Evolutionary conservation across 2,329 filamentous ascomycete genomes (phyloP).

Genomic region (Teratosphaeria zuluensis): DNA sequence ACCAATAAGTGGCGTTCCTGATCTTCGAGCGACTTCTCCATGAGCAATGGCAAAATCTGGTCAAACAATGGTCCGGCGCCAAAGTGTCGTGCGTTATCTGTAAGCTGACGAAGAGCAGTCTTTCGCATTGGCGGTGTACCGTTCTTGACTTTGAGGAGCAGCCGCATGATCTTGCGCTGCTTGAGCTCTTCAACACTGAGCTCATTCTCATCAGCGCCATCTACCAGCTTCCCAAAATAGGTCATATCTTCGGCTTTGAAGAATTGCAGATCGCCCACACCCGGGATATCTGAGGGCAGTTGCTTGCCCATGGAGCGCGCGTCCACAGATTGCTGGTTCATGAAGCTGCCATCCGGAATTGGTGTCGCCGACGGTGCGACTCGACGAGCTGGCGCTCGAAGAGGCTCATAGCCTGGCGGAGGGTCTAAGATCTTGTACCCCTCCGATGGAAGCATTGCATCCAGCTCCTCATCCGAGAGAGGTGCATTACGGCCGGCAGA

Average conservation of each 20-base stretch:
- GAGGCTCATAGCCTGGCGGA: conserved; percentile 82
- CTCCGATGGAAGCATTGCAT: conserved; percentile 76
- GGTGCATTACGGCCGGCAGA: conserved; percentile 62
- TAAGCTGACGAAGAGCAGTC: conserved; percentile 91
- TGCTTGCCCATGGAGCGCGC: conserved; percentile 76
- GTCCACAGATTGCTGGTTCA: conserved; percentile 93
- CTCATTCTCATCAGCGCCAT: conserved; percentile 82
- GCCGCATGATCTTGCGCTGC: conserved; percentile 95
- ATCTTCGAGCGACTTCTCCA: conserved; percentile 97
- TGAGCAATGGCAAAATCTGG: conserved; percentile 89
- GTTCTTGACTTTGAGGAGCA: conserved; percentile 97
- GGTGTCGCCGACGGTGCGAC: conserved; percentile 63
- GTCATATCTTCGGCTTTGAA: conserved; percentile 99
- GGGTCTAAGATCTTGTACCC: conserved; percentile 89
- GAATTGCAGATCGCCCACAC: conserved; percentile 91
- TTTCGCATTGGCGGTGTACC: conserved; percentile 98
- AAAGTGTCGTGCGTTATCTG: conserved; percentile 93
- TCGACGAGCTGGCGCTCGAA: conserved; percentile 66
- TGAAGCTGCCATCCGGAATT: conserved; percentile 66
- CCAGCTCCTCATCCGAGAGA: conserved; percentile 86
- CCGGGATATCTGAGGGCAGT: conserved; percentile 88
- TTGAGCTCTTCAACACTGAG: conserved; percentile 93
- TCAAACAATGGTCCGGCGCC: conserved; percentile 91
- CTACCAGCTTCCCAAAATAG: conserved; percentile 95
- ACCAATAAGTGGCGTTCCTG: conserved; percentile 96